Evolutionary conservation across 2,329 filamentous ascomycete species (phyloP), one percentile per base, ranked within the genome.

Genomic region (Trichoderma asperellum): DNA sequence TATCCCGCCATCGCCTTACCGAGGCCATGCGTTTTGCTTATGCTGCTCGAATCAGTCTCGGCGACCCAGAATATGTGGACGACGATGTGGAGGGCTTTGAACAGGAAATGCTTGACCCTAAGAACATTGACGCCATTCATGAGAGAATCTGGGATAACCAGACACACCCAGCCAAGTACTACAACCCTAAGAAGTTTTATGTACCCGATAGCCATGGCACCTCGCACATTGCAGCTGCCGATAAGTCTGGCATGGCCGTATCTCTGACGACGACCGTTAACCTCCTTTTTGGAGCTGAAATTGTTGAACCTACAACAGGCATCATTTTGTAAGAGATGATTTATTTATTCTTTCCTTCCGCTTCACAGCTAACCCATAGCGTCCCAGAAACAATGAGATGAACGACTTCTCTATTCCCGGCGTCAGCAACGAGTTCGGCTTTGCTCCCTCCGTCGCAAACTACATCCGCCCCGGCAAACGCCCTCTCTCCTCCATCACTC

Each of bases 11-110:
- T 79, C 88, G 92, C 16, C 86, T 97, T 72, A 89, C 93, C 75
- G 96, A 98, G 83, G 91, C 94, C 14, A 93, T 97, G 82, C 88
- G 93, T 27, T 98, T 97, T 78, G 94, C 88, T 2, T 98, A 97
- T 77, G 94, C 91, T 4, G 83, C 91, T 74, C 89, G 94, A 69
- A 85, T 89, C n/a, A 85, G 90, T 34, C 86, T 98, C 0, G 95
- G 94, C 5, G 96, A 98, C 77, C 96, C 95, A 0, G 83, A 82
- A 1, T 97, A 91, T 77, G 87, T 96, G 4, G 73, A 83, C 24
- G 34, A 18, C 0, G 87, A 87, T 35, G 82, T 95, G 62, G 80
- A 84, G 10, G 72, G 71, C n/a, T 91, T 91, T 73, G 89, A 97
- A 78, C 77, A 83, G 1, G 77, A 84, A 2, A 92, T 98, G 84